Conservation (phyloP, 2,329 filamentous ascomycete species). For the Fusarium dimerum region DNA sequence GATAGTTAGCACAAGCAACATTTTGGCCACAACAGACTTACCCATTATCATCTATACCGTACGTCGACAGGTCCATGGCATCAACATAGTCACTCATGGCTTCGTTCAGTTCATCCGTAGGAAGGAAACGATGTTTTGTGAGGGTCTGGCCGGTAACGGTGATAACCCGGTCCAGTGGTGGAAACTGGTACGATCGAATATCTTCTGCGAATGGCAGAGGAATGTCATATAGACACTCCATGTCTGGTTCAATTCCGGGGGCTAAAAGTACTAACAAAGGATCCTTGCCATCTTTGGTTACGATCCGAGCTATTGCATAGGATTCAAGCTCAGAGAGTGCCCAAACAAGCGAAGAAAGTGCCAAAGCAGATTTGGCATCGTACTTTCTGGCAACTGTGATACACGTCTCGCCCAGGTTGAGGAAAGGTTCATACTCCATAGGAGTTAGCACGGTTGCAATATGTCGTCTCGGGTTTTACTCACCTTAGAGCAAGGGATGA, state of each 20-base stretch:
- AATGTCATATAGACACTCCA: slow-evolving; percentile 86
- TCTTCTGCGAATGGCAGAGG: slow-evolving; percentile 94
- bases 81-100: slow-evolving; percentile 94
- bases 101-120: slow-evolving; percentile 68
- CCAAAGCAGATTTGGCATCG: slow-evolving; percentile 81
- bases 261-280: slow-evolving; percentile 77
- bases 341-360: slow-evolving; percentile 86
- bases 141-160: slow-evolving; percentile 83
- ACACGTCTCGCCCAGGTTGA: slow-evolving; percentile 80
- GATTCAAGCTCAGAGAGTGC: slow-evolving; percentile 82
- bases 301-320: slow-evolving; percentile 83
- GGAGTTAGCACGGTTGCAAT: slow-evolving; percentile 10
- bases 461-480: slow-evolving; percentile 11
- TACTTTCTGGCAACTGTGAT: slow-evolving; percentile 75
- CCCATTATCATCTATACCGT: slow-evolving; percentile 75
- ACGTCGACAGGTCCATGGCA: slow-evolving; percentile 80
- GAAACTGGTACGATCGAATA: slow-evolving; percentile 85
- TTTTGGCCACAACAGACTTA: slow-evolving; percentile 37
- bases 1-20: slow-evolving; percentile 13
- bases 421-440: slow-evolving; percentile 73
- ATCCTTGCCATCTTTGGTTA: slow-evolving; percentile 79
- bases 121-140: slow-evolving; percentile 81
- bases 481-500: slow-evolving; percentile 73
- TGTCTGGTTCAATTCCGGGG: slow-evolving; percentile 74
- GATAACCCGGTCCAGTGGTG: slow-evolving; percentile 82